Percentiles rank a stretch among this genome's conserved stretches.
phyloP scores from a whole-genome alignment of 176 grass and related monocot genomes.

The Aegilops sharonensis region DNA sequence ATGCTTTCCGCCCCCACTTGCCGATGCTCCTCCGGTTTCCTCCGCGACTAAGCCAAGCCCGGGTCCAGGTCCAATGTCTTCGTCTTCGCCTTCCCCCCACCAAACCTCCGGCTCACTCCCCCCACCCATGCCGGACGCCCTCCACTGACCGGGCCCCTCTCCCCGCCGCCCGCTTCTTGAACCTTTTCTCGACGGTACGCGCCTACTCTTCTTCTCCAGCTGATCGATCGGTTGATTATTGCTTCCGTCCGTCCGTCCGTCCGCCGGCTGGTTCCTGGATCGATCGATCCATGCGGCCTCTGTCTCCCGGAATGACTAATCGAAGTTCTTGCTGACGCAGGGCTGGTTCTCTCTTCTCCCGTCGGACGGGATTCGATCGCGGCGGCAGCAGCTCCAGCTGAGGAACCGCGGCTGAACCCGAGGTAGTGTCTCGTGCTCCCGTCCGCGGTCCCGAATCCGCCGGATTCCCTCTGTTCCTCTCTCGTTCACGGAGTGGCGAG shows the following conservation, averaged over 20 bases:
- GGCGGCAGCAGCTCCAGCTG: not conserved
- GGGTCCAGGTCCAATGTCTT: not conserved
- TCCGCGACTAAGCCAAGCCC: not conserved
- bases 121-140: not conserved
- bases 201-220: not conserved
- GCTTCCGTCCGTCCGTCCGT: not conserved
- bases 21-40: slow-evolving; percentile 14
- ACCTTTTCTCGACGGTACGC: not conserved
- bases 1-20: slow-evolving; percentile 19
- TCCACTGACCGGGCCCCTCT: not conserved
- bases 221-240: not conserved
- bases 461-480: not conserved
- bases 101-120: not conserved
- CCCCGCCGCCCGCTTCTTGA: not conserved
- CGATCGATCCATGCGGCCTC: not conserved
- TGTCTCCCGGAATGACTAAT: not conserved
- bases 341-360: not conserved
- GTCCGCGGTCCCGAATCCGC: not conserved
- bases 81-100: not conserved
- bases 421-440: not conserved
- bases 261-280: not conserved
- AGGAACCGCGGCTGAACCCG: not conserved
- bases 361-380: not conserved
- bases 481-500: too few relatives aligned
- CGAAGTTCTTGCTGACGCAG: not conserved